These are phyloP conservation scores for Aspergillus diversus DNA, from an alignment of 495 filamentous ascomycete species.

Conservation along the genomic window DNA sequence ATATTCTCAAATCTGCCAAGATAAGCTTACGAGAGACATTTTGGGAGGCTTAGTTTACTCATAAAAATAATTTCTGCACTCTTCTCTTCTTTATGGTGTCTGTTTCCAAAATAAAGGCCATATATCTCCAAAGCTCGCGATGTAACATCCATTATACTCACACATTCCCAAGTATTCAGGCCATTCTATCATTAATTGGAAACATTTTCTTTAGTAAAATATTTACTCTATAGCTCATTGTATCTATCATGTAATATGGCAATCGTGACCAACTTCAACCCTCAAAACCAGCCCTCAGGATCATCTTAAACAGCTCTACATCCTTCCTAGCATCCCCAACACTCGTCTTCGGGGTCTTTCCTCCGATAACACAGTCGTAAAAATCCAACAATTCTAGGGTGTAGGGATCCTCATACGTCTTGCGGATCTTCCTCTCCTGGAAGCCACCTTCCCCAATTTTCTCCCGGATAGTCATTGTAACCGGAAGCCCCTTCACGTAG, in stretches of 20 bases:
- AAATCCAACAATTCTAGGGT: constrained; percentile 48
- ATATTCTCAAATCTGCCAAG: neutral
- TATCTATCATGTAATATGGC: neutral
- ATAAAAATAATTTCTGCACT: neutral
- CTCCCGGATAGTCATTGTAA: constrained; percentile 44
- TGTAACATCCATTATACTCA: neutral
- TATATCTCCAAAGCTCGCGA: too few relatives aligned
- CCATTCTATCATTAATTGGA: neutral
- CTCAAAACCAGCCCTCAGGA: constrained; percentile 13
- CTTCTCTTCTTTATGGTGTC: too few relatives aligned
- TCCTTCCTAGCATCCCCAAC: constrained; percentile 47
- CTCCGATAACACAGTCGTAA: constrained; percentile 35
- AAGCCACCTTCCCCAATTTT: constrained; percentile 29
- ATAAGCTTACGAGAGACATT: neutral
- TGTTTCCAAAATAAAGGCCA: too few relatives aligned
- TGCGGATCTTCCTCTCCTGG: constrained; percentile 30
- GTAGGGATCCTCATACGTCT: constrained; percentile 52
- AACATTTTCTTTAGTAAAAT: neutral
- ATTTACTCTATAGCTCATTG: neutral
- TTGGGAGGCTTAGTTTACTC: neutral
- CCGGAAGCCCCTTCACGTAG: constrained; percentile 53
- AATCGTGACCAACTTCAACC: neutral
- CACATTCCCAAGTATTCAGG: neutral
- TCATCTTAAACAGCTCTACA: constrained; percentile 31
- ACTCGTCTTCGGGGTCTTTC: constrained; percentile 48